Conservation (phyloP, 306 rosid genomes). For the Lagenaria siceraria region DNA sequence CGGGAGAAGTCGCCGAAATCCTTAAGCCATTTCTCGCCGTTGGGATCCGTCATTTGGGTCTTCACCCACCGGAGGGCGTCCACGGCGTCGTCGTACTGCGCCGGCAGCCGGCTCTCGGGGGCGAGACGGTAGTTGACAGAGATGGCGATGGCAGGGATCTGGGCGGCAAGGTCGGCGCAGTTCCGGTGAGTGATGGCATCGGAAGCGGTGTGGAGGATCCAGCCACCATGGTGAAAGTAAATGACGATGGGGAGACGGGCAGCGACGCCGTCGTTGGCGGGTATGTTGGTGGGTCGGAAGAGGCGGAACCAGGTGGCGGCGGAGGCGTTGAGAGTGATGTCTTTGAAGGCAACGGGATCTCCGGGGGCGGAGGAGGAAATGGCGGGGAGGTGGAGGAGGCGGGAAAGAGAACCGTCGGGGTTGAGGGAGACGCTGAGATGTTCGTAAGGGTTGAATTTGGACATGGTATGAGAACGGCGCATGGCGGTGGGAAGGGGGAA, state of each 20-base stretch:
- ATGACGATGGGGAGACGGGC: neutral
- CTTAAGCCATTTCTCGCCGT: conserved; percentile 45
- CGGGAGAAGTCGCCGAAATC: conserved; percentile 53
- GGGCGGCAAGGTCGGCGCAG: neutral
- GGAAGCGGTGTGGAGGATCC: neutral
- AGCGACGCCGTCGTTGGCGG: neutral
- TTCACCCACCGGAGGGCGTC: neutral
- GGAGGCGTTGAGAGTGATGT: neutral
- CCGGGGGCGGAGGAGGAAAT: neutral
- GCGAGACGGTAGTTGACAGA: conserved; percentile 1
- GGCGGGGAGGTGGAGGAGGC: neutral
- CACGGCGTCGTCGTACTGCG: neutral
- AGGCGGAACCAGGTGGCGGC: neutral
- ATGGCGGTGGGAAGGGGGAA: neutral
- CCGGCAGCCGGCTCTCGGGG: neutral
- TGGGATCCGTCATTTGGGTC: neutral
- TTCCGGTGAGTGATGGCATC: neutral
- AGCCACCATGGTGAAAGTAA: conserved; percentile 2
- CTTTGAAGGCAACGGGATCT: neutral
- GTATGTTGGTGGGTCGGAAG: neutral
- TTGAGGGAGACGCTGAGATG: conserved; percentile 25
- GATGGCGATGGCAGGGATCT: neutral
- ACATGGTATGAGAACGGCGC: conserved; percentile 14
- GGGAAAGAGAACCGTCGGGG: conserved; percentile 36
- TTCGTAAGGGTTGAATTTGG: conserved; percentile 37